Evolutionary conservation across 805 yeast genomes (phyloP), one percentile per base, ranked within the genome.

Genomic region (Peterozyma toletana): DNA sequence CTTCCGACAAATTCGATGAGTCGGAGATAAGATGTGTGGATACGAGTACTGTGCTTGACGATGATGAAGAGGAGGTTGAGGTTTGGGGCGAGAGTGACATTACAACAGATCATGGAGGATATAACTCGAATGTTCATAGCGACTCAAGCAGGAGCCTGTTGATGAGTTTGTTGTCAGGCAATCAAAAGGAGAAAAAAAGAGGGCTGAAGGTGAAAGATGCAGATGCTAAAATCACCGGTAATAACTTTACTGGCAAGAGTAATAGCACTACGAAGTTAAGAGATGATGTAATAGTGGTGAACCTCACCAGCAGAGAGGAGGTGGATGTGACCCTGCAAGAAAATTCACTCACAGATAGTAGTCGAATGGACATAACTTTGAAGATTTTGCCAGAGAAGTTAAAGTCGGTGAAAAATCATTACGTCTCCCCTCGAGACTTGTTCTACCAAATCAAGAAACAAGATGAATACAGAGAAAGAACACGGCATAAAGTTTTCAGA

Each of bases 391-490:
- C 37, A 31, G 35, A 30, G 4, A 44, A 33, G 30, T 35, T 44
- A 6, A 15, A 37, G 10, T 30, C 31, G 3, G 31, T 35, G 27
- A 30, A 35, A 11, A 13, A 14, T 4, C 9, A 13, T 9, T 18
- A 34, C 11, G 29, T 43, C 5, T 15, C 18, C 35, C 46, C 46
- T 10, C 35, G 42, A 15, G 46, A 43, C 29, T 13, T 43, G 11
- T 43, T 43, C 16, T 5, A 18, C 29, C 30, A 3, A 30, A 18
- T 33, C 21, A 31, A 9, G 11, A 10, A 7, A 21, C 4, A 21
- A 21, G 27, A 21, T 7, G 27, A 21, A 21, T 21, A 21, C 27
- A 21, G 27, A 21, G 27, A 21, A 7, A 21, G 27, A 21, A 21
- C 27, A 21, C 27, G 4, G 27, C 27, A 21, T 21, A 21, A 21